A percentile compares a stretch with the other conserved stretches of the same genome.
phyloP scores from a whole-genome alignment of 805 yeast genomes.

The Lachancea fermentati region DNA sequence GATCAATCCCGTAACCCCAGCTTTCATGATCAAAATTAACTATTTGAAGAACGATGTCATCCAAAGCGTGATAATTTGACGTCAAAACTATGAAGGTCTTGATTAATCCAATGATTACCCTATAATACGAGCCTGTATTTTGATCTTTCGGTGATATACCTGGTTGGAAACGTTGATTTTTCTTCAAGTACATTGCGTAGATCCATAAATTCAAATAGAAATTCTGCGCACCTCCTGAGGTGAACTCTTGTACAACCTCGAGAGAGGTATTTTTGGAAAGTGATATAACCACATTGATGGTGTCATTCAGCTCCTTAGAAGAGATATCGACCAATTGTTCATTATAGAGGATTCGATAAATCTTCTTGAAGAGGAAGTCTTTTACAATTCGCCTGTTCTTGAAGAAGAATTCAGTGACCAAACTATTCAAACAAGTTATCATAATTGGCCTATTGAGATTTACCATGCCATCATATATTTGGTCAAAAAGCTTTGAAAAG shows the following conservation, averaged over 20 bases:
- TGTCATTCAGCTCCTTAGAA: constrained; percentile 52
- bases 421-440: constrained; percentile 49
- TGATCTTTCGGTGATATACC: constrained; percentile 9
- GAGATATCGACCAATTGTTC: constrained; percentile 33
- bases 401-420: constrained; percentile 46
- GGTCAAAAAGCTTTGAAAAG: constrained; percentile 54
- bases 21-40: constrained; percentile 31
- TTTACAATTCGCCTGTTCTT: constrained; percentile 44
- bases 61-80: constrained; percentile 23
- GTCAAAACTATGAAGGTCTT: constrained; percentile 32
- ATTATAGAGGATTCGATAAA: constrained; percentile 40
- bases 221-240: constrained; percentile 15
- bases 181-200: constrained; percentile 33
- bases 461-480: constrained; percentile 54
- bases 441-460: constrained; percentile 57
- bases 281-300: constrained; percentile 60
- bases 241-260: constrained; percentile 33
- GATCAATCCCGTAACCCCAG: constrained; percentile 33
- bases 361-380: constrained; percentile 52
- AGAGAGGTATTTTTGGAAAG: constrained; percentile 42
- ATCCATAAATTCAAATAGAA: constrained; percentile 35
- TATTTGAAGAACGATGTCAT: constrained; percentile 27
- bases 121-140: constrained; percentile 23
- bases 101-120: constrained; percentile 30
- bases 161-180: constrained; percentile 23